Conservation (phyloP, 495 filamentous ascomycete genomes). For the Aspergillus avenaceus region DNA sequence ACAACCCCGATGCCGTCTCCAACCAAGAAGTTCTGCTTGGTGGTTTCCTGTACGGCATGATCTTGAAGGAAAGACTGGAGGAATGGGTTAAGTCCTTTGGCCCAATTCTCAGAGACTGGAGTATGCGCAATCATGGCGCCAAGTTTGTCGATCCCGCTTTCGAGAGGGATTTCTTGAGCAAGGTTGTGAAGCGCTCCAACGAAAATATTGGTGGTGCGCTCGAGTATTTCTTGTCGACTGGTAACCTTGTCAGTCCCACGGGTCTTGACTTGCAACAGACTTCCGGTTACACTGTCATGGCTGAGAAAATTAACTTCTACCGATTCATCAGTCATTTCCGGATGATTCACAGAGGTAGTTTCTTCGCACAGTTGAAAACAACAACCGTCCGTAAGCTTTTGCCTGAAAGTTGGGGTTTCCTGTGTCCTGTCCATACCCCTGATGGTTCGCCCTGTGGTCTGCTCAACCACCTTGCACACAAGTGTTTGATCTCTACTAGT, state of each 20-base stretch:
- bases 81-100: conserved; percentile 71
- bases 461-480: conserved; percentile 92
- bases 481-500: conserved; percentile 81
- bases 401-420: conserved; percentile 95
- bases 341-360: conserved; percentile 97
- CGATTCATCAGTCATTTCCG: conserved; percentile 99
- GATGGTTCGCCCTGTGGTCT: conserved; percentile 94
- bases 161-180: conserved; percentile 68
- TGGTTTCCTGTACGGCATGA: conserved; percentile 90
- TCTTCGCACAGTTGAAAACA: conserved; percentile 96
- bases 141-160: conserved; percentile 70
- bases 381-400: conserved; percentile 93
- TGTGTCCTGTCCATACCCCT: conserved; percentile 96
- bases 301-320: conserved; percentile 98
- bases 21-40: conserved; percentile 91
- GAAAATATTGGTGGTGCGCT: conserved; percentile 82
- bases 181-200: conserved; percentile 73
- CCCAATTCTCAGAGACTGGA: conserved; percentile 63
- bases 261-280: conserved; percentile 92
- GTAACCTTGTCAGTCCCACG: conserved; percentile 84
- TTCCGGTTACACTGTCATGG: conserved; percentile 92
- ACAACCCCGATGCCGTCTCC: conserved; percentile 94
- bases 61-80: conserved; percentile 89
- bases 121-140: conserved; percentile 55
- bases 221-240: conserved; percentile 95